Evolutionary conservation across 2,329 filamentous ascomycete genomes (phyloP), one percentile per base, ranked within the genome.

Genomic region (Hymenoscyphus albidus): DNA sequence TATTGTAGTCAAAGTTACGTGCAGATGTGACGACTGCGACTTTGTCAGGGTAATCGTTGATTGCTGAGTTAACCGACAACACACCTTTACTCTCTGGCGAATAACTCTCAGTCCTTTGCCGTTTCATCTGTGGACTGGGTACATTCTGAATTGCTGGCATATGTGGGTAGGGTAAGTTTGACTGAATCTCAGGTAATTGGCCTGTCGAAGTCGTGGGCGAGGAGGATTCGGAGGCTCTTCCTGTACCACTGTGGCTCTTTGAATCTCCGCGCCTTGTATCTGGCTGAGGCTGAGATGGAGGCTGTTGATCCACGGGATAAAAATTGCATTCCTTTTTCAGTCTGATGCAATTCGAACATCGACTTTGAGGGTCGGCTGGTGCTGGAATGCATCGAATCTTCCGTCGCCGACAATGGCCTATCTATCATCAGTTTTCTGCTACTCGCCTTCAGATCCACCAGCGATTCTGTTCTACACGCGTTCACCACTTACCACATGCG

Each of bases 261-360:
- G 79, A 77, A 63, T 64, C 69, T 68, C 69, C 68, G 31, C 79
- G 77, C 22, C 77, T 71, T 31, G 83, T 79, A 56, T 79, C 74
- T 38, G 76, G 66, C 9, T 83, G 81, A 32, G 84, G 85, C 70
- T 86, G 84, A 75, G 76, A 66, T 10, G 83, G 81, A 32, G 84
- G 85, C 70, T 86, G 84, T 75, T 93, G 91, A 69, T 97, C 93
- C 27, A 97, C 93, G 0, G 93, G 91, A 71, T 88, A 91, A 78
- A 96, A 98, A 75, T 90, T 92, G 78, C 94, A 98, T 69, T 97
- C 92, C 74, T 96, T 97, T 77, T 96, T 96, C 74, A 98, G 80
- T 58, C 93, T 88, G 73, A 97, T 96, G 78, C 94, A 98, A 79
- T 96, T 97, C 69, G 90, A 86, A 78, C 94, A 98, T 69, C 93